A percentile compares a stretch with the other conserved stretches of the same genome.
These are phyloP conservation scores for Sphenostylis stenocarpa DNA, from an alignment of 306 rosid genomes.

Conservation along the genomic window DNA sequence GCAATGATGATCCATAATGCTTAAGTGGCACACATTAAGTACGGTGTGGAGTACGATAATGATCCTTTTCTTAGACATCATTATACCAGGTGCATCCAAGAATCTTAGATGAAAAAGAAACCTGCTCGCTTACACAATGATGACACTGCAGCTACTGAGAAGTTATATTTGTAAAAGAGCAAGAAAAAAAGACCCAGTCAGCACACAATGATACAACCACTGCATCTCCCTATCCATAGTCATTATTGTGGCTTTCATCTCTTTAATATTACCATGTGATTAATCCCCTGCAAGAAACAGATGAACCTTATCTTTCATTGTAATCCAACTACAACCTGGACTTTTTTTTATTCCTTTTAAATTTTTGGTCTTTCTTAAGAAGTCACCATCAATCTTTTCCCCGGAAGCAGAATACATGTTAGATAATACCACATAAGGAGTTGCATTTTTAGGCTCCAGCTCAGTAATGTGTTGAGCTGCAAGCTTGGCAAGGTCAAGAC, in stretches of 20 bases:
- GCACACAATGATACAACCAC: conserved; percentile 12
- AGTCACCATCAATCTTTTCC: conserved; percentile 49
- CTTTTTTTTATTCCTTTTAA: conserved; percentile 60
- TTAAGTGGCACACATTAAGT: not conserved
- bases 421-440: conserved; percentile 77
- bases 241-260: conserved; percentile 37
- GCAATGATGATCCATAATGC: not conserved
- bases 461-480: conserved; percentile 58
- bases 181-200: conserved; percentile 9
- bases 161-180: not conserved
- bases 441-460: conserved; percentile 73
- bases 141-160: not conserved
- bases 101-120: not conserved
- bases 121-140: not conserved
- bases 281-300: conserved; percentile 62
- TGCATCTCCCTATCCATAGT: conserved; percentile 45
- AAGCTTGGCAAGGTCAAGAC: conserved; percentile 73
- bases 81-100: conserved; percentile 4
- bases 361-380: conserved; percentile 46
- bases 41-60: not conserved
- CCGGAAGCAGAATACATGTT: conserved; percentile 57
- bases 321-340: conserved; percentile 90
- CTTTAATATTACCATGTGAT: conserved; percentile 44
- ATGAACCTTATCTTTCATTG: conserved; percentile 54
- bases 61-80: not conserved